phyloP scores from a whole-genome alignment of 2,329 filamentous ascomycete species.

The Claviceps capensis region DNA sequence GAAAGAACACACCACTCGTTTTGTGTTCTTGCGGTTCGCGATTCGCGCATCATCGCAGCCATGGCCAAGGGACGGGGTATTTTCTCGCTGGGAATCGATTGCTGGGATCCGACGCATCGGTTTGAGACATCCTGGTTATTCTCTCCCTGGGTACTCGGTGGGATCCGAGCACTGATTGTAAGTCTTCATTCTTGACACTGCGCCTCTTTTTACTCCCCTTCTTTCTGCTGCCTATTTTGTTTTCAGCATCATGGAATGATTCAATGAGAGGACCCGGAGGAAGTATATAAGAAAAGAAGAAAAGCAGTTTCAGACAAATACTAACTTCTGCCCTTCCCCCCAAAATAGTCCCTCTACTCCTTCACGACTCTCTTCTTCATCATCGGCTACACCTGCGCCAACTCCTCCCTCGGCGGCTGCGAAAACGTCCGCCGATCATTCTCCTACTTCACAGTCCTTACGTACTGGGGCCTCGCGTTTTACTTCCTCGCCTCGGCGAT shows the following conservation, averaged over 20 bases:
- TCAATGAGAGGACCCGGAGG: not conserved
- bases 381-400: constrained; percentile 50
- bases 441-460: constrained; percentile 71
- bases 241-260: not conserved
- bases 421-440: constrained; percentile 42
- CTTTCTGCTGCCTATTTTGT: not conserved
- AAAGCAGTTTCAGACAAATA: not conserved
- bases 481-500: constrained; percentile 56
- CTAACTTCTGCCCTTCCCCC: not conserved
- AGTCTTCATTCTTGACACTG: constrained; percentile 13
- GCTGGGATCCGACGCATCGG: constrained; percentile 45
- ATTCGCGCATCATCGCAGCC: not conserved
- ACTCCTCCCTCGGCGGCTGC: constrained; percentile 29
- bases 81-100: constrained; percentile 27
- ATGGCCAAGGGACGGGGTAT: constrained; percentile 4
- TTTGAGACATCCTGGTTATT: constrained; percentile 75
- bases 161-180: constrained; percentile 40
- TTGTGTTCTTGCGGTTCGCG: too few species aligned
- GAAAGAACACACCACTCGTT: too few species aligned
- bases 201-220: not conserved
- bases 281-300: not conserved
- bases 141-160: constrained; percentile 48
- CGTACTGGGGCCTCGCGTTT: constrained; percentile 71
- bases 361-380: constrained; percentile 57
- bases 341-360: constrained; percentile 45